Evolutionary conservation across 2,329 filamentous ascomycete species (phyloP).

Genomic region (Aspergillus latus): DNA sequence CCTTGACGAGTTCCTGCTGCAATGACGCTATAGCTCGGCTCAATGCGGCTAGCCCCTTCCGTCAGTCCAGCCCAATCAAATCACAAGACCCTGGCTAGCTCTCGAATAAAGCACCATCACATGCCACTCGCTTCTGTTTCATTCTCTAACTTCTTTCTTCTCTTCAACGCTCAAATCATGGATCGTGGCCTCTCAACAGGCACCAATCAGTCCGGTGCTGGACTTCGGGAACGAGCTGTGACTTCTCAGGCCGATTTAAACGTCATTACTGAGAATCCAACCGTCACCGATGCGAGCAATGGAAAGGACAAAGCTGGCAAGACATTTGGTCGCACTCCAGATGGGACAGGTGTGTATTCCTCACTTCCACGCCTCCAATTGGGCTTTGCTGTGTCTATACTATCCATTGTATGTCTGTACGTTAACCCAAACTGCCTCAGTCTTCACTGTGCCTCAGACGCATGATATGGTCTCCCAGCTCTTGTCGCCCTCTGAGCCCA

Average conservation of each 20-base stretch:
- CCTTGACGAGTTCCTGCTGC: background rate
- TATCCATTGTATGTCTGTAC: no score
- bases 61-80: slow-evolving; percentile 20
- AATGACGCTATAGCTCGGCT: slow-evolving; percentile 8
- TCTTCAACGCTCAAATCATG: slow-evolving; percentile 32
- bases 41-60: slow-evolving; percentile 15
- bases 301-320: slow-evolving; percentile 53
- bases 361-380: background rate
- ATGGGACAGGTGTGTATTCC: slow-evolving; percentile 74
- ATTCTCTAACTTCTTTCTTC: slow-evolving; percentile 23
- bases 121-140: slow-evolving; percentile 15
- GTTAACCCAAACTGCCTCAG: slow-evolving; percentile 47
- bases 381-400: background rate
- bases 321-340: slow-evolving; percentile 87
- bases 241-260: slow-evolving; percentile 43
- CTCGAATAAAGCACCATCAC: slow-evolving; percentile 23
- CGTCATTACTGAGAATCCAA: slow-evolving; percentile 48
- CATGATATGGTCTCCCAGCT: slow-evolving; percentile 99
- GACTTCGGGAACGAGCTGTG: slow-evolving; percentile 51
- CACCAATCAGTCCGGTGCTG: slow-evolving; percentile 36
- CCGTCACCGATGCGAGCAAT: slow-evolving; percentile 37
- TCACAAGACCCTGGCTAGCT: slow-evolving; percentile 8
- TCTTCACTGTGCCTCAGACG: slow-evolving; percentile 92
- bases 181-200: slow-evolving; percentile 41
- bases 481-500: slow-evolving; percentile 88